Percentiles rank a stretch among this genome's conserved stretches.
Conservation (phyloP, 495 filamentous ascomycete genomes). For the Aspergillus kassunensis region DNA sequence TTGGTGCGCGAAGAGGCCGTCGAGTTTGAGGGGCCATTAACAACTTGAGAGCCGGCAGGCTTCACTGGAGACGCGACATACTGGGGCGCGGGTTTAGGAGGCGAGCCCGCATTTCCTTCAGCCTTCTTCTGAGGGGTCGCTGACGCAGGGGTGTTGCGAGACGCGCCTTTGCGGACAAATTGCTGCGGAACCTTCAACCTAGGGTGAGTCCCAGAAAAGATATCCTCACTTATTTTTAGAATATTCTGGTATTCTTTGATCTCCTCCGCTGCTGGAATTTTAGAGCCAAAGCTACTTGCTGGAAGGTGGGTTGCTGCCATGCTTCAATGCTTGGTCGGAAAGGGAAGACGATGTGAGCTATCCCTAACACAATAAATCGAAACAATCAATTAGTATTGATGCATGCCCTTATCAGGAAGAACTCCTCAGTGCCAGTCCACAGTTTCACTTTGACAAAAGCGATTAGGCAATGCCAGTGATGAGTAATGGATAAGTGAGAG, state of each 20-base stretch:
- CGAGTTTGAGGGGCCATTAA: constrained; percentile 22
- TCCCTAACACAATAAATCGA: constrained; percentile 4
- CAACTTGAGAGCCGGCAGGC: constrained; percentile 29
- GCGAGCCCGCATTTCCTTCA: constrained; percentile 19
- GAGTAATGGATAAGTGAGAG: neutral
- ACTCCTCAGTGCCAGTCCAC: neutral
- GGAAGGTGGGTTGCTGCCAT: constrained; percentile 41
- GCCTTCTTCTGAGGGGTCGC: constrained; percentile 22
- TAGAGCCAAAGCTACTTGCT: constrained; percentile 28
- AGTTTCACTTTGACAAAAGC: neutral
- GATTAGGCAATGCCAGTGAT: neutral
- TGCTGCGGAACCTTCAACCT: constrained; percentile 64
- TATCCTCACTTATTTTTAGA: constrained; percentile 67
- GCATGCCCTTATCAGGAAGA: neutral
- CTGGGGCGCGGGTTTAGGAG: constrained; percentile 29
- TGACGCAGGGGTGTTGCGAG: constrained; percentile 27
- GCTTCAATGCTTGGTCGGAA: constrained; percentile 12
- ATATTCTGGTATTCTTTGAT: constrained; percentile 67
- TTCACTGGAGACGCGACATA: constrained; percentile 23
- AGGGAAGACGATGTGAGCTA: constrained; percentile 1
- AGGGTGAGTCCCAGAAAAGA: constrained; percentile 70
- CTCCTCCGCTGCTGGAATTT: constrained; percentile 32
- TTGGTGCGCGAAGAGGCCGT: constrained; percentile 31
- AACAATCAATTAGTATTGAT: constrained; percentile 4
- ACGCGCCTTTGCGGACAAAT: constrained; percentile 49